Base-by-base conservation (phyloP, 495 filamentous ascomycete species). In the Neurospora sp. region DNA sequence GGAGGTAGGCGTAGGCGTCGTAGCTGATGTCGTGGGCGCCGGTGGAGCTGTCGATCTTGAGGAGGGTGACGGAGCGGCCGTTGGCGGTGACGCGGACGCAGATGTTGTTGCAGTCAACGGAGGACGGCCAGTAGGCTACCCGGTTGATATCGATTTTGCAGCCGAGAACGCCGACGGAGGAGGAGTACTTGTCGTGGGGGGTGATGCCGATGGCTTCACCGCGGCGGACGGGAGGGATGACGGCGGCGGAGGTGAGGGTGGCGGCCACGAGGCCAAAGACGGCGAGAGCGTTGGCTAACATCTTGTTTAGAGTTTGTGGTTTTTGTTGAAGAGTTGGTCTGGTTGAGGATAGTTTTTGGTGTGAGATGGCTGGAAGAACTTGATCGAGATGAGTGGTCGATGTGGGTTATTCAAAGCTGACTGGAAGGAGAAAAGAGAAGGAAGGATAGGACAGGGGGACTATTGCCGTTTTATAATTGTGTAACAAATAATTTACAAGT, bases 101-200 rank as follows among this genome's bases (percentile, higher is more conserved):
- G 74, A 85, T 79, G 71, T 81, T 81, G 75, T 80, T 76, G 79
- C 84, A 85, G 78, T 80, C 79, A 40, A 84, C 78, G 2, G 81
- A 74, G 10, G 70, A 70, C 5, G 83, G 83, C 82, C 81, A 85
- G 78, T 85, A 85, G 11, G 83, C 83, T 27, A 84, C 76, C 11
- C 82, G 80, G 69, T 84, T 79, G 27, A 82, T 84, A 77, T 85
- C 73, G 46, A 84, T 77, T 73, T 85, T 84, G 81, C 83, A 85
- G 37, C 83, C 83, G 40, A 85, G 82, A 0, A 85, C 83, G 62
- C 83, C 83, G 37, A 84, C 70, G 2, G 83, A 84, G 11, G 83
- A 84, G 3, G 78, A 81, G 74, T 84, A 85, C 48, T 76, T 81
- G 71, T 85, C 83, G 78, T 85, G 83, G 11, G 83, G 83, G 18